A percentile compares a stretch with the other conserved stretches of the same genome.
Evolutionary conservation across 345 rosid genomes (phyloP).

Genomic region (Cardamine occulta): DNA sequence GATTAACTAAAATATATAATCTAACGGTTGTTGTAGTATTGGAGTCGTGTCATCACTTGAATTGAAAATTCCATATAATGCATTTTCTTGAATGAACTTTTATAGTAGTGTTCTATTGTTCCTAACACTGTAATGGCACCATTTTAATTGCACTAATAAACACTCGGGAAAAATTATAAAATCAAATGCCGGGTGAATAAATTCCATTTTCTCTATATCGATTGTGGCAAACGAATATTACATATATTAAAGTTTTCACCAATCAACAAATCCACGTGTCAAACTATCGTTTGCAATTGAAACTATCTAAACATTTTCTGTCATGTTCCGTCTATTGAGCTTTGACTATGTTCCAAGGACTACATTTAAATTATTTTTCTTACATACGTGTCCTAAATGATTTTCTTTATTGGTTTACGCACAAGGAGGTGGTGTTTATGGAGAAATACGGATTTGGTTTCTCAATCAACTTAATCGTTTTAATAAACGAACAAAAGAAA

Average conservation of each 20-base stretch:
- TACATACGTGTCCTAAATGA: conserved; percentile 30
- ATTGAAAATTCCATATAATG: not conserved
- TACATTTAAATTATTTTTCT: not conserved
- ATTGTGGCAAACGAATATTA: conserved; percentile 11
- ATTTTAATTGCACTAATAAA: not conserved
- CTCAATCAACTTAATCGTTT: not conserved
- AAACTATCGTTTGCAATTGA: not conserved
- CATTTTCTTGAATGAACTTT: not conserved
- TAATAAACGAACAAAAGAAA: not conserved
- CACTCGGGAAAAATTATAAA: not conserved
- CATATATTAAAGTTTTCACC: conserved; percentile 30
- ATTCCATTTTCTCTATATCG: not conserved
- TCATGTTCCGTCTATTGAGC: conserved; percentile 15
- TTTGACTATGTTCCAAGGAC: conserved; percentile 20
- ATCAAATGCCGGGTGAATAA: not conserved
- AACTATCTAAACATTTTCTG: not conserved
- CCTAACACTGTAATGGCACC: not conserved
- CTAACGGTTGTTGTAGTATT: not conserved
- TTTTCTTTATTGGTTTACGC: conserved; percentile 4
- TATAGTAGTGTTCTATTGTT: not conserved
- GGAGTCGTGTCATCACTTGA: not conserved
- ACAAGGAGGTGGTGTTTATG: conserved; percentile 12
- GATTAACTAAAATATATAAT: not conserved
- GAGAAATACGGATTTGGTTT: conserved; percentile 28
- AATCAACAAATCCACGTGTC: conserved; percentile 21